Base-by-base conservation (phyloP, 495 filamentous ascomycete species). In the Aspergillus coremiiformis region DNA sequence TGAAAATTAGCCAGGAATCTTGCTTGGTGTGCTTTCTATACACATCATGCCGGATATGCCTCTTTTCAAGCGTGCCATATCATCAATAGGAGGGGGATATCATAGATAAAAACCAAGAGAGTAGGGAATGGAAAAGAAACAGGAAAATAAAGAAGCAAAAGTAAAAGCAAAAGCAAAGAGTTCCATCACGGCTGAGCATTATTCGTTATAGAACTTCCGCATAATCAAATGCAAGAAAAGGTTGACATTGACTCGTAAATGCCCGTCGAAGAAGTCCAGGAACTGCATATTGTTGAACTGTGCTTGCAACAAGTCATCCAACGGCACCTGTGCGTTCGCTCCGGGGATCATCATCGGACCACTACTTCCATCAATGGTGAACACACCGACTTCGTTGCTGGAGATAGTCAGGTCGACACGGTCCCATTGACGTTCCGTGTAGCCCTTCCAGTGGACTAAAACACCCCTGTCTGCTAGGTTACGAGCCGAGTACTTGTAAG, bases 231-330 rank as follows among this genome's bases (percentile, higher is more conserved):
- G 92, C 74, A 98, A 69, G 68, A 98, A 84, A 51, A 96, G 71
- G 69, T 98, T 96, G 55, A 97, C 93, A 67, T 96, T 96, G 54
- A 98, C 79, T 70, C 84, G 82, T 64, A 94, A 73, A 56, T 82
- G 80, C 20, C 90, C 89, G 52, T 94, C 92, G 60, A 96, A 98
- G 54, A 98, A 78, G 60, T 84, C 89, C 82, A 96, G 87, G 66
- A 90, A 94, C 68, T 96, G 89, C 56, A 87, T 85, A 59, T 92
- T 90, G 68, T 96, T 91, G 70, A 96, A 98, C 71, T 98, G 93
- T 47, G 88, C 92, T 72, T 96, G 90, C 60, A 99, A 76, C 63
- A 97, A 73, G 68, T 96, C 92, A 64, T 99, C 93, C 61, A 97
- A 78, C 39, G 91, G 83, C 42, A 99, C 81, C 60, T 90, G 82